Base-by-base conservation (phyloP, 768 basidiomycete genomes). In the Podaxis carcinomalis region DNA sequence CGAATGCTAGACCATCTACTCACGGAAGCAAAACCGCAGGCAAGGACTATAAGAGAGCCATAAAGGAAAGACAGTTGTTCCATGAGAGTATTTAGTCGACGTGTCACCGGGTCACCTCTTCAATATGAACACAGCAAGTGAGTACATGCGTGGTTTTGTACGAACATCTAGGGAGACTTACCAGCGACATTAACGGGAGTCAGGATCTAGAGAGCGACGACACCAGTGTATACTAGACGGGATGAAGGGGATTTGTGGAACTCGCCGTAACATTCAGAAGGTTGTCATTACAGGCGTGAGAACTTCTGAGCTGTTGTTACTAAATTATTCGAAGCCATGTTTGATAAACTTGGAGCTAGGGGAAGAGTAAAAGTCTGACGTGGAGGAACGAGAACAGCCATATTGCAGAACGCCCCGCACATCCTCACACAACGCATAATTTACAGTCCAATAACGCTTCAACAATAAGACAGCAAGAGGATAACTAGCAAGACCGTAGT, bases 1-100 rank as follows among this genome's bases (percentile, higher is more conserved):
- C 39, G 21, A 39, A 50, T 23, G 62, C 21, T 2, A 39, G 42
- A 32, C n/a, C 27, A 46, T 4, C 10, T 40, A 76, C 80, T 76
- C 68, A 81, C 80, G 68, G 73, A 66, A 51, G 73, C 59, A 25
- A 78, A 54, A 59, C 70, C 69, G 28, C 71, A 73, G 21, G 66
- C 67, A 14, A 74, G 63, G 21, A 77, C 49, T 52, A 71, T 67
- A 52, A 76, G 63, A 55, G 71, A 69, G 55, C 74, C 75, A 67
- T 75, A 79, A 57, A 79, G 57, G 62, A 80, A 63, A 63, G 72
- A 54, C n/a, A 46, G 36, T 39, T 61, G 59, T 40, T 61, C 59
- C 59, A 61, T 61, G 52, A 13, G 44, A 21, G 21, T 37, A 28
- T 28, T 0, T 27, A 49, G 58, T 61, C 46, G 59, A 61, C 52